phyloP scores from a whole-genome alignment of 1,284 basidiomycete genomes.

The Cystobasidium pallidum region DNA sequence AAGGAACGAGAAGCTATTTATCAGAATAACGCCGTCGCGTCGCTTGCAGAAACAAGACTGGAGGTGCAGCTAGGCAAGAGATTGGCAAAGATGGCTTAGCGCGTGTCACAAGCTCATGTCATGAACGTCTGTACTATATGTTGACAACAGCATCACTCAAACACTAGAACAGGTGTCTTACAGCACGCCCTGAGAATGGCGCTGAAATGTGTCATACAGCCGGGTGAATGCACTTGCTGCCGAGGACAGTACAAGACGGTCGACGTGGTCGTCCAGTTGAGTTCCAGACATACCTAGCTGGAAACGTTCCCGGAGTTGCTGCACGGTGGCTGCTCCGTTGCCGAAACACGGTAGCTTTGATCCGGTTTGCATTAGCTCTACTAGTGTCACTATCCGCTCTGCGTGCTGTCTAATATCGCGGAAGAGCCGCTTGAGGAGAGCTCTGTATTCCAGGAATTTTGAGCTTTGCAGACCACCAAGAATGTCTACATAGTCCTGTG shows the following conservation, averaged over 20 bases:
- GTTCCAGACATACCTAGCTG: slow-evolving; percentile 85
- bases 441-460: slow-evolving; percentile 81
- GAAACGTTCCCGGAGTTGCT: slow-evolving; percentile 86
- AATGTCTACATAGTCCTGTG: slow-evolving; percentile 94
- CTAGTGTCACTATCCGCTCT: slow-evolving; percentile 91
- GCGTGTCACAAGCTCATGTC: no score
- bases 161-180: slow-evolving; percentile 12
- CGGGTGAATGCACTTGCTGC: slow-evolving; percentile 41
- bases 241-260: slow-evolving; percentile 81
- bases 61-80: not conserved
- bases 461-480: slow-evolving; percentile 81
- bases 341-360: slow-evolving; percentile 84
- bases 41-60: not conserved
- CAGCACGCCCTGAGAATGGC: slow-evolving; percentile 39
- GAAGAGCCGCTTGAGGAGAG: slow-evolving; percentile 89
- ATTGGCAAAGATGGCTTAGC: no score
- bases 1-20: not conserved
- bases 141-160: no score
- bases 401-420: slow-evolving; percentile 93
- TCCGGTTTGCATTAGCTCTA: slow-evolving; percentile 96
- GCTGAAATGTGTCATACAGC: slow-evolving; percentile 44
- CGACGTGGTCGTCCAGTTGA: slow-evolving; percentile 84
- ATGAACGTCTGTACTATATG: no score
- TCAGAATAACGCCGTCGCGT: not conserved
- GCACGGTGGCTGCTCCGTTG: slow-evolving; percentile 85